Evolutionary conservation across 179 eudicot species (phyloP).

Genomic region (Beta corolliflora): DNA sequence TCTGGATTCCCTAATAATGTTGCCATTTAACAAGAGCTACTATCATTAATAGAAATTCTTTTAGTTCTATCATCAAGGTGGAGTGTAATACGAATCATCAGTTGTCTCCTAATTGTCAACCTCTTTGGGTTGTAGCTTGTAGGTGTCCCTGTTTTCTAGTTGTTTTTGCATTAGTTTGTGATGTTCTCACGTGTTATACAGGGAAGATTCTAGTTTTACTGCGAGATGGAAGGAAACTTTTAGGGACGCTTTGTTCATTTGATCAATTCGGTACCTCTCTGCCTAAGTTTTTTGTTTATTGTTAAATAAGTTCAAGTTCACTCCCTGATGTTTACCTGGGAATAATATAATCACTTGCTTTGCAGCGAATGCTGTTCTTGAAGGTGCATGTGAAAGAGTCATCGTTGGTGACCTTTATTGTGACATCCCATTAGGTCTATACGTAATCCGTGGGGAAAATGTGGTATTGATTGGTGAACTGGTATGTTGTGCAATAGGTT

Average conservation of each 20-base stretch:
- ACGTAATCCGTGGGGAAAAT: constrained; percentile 92
- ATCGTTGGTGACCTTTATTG: constrained; percentile 90
- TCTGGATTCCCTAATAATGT: neutral
- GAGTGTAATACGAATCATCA: neutral
- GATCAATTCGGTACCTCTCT: constrained; percentile 80
- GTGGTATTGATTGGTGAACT: constrained; percentile 93
- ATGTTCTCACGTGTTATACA: constrained; percentile 25
- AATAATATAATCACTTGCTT: constrained; percentile 15
- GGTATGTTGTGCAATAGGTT: constrained; percentile 41
- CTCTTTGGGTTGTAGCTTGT: neutral
- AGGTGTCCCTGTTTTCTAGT: neutral
- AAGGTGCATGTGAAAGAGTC: constrained; percentile 93
- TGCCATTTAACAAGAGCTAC: too few species aligned
- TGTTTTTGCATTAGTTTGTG: neutral
- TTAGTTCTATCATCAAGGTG: neutral
- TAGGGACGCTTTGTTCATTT: constrained; percentile 90
- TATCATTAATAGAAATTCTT: too few species aligned
- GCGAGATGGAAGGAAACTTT: constrained; percentile 85
- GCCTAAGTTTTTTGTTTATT: neutral
- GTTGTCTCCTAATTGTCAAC: neutral
- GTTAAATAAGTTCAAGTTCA: constrained; percentile 4
- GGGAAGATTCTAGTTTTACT: constrained; percentile 88
- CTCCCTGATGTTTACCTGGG: constrained; percentile 20
- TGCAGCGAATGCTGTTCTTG: constrained; percentile 94
- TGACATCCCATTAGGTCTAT: constrained; percentile 86